Conservation (phyloP, 805 yeast genomes). For the Pichia exigua region DNA sequence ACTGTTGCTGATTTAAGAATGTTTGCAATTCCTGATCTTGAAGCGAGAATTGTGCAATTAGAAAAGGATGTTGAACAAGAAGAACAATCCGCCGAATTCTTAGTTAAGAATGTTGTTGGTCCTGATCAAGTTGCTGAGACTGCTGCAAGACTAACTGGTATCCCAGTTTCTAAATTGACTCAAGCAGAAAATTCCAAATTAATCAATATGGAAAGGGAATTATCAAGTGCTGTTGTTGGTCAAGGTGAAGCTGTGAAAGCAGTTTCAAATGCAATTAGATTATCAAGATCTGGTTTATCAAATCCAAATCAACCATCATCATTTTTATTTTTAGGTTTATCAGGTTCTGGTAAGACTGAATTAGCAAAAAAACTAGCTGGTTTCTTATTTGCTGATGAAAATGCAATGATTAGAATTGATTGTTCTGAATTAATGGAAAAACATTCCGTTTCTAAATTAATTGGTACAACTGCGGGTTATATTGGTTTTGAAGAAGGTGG, state of each 20-base stretch:
- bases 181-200: constrained; percentile 93
- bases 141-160: constrained; percentile 93
- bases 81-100: constrained; percentile 37
- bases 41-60: constrained; percentile 63
- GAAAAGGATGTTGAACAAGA: constrained; percentile 74
- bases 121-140: constrained; percentile 77
- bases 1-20: constrained; percentile 94
- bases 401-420: constrained; percentile 94
- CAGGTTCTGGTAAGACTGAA: constrained; percentile 98
- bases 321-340: constrained; percentile 86
- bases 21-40: constrained; percentile 93
- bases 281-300: constrained; percentile 88
- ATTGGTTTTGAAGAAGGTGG: constrained; percentile 99
- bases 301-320: constrained; percentile 97
- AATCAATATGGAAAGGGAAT: constrained; percentile 87
- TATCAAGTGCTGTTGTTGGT: constrained; percentile 82
- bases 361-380: constrained; percentile 95
- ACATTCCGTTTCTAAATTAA: constrained; percentile 87
- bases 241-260: constrained; percentile 95
- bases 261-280: constrained; percentile 89
- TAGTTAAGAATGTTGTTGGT: constrained; percentile 87
- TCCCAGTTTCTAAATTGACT: constrained; percentile 88
- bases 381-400: constrained; percentile 90
- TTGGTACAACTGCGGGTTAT: constrained; percentile 97
- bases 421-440: constrained; percentile 95